Conservation (phyloP, 1,284 basidiomycete species). For the Trichosporon inkin region DNA sequence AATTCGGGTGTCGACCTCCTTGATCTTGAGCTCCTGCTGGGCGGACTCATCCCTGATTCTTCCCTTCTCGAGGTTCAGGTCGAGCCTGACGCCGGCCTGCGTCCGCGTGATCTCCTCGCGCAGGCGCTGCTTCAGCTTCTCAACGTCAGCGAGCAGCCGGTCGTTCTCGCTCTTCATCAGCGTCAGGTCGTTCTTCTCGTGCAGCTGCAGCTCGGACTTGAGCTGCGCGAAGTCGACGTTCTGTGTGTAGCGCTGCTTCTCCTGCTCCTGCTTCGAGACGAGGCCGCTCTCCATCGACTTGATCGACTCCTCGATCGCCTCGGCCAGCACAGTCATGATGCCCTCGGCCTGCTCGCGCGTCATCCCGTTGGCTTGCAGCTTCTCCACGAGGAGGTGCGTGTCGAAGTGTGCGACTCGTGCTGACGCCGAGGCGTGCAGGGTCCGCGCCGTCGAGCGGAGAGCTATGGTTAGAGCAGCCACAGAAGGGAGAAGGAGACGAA, state of each 20-base stretch:
- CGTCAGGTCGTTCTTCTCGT: constrained; percentile 95
- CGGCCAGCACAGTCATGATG: constrained; percentile 88
- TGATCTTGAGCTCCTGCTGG: constrained; percentile 92
- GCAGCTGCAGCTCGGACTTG: constrained; percentile 91
- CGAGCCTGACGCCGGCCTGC: constrained; percentile 88
- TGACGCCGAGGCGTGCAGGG: constrained; percentile 19
- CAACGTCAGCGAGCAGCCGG: constrained; percentile 82
- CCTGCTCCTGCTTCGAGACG: constrained; percentile 89
- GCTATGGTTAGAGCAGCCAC: background rate
- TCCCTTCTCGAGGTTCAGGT: constrained; percentile 94
- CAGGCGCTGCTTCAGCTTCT: constrained; percentile 91
- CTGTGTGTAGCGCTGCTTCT: constrained; percentile 93
- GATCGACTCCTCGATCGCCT: constrained; percentile 91
- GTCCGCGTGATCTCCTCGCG: constrained; percentile 88
- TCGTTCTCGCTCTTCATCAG: constrained; percentile 96
- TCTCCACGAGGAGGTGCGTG: constrained; percentile 87
- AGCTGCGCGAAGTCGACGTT: constrained; percentile 97
- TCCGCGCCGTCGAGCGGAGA: constrained; percentile 9
- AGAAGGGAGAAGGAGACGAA: constrained; percentile 19
- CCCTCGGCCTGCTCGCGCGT: constrained; percentile 86
- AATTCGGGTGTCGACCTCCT: constrained; percentile 95
- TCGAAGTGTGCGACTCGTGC: constrained; percentile 64
- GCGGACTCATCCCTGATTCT: constrained; percentile 90
- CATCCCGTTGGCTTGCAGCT: constrained; percentile 79
- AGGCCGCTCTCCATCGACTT: constrained; percentile 89